Percentiles rank a stretch among this genome's conserved stretches.
phyloP scores from a whole-genome alignment of 805 yeast genomes.

The Starmerella tilneyi region DNA sequence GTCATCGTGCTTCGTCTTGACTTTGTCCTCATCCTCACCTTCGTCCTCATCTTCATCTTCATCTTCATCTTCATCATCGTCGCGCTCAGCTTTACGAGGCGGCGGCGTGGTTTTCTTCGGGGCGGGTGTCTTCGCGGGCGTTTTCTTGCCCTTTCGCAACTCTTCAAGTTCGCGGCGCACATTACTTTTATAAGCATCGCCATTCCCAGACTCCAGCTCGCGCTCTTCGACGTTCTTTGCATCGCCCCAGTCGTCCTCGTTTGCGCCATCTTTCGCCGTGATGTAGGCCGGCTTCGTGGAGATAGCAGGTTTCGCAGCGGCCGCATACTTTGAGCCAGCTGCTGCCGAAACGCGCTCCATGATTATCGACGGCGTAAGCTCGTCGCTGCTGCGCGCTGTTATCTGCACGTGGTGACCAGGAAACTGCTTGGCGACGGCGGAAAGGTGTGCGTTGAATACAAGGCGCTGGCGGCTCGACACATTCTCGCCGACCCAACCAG shows the following conservation, averaged over 20 bases:
- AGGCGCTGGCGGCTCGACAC: constrained; percentile 51
- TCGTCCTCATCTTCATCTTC: neutral
- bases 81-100: too few species aligned
- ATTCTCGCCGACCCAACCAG: constrained; percentile 93
- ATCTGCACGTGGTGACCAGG: constrained; percentile 87
- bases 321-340: constrained; percentile 89
- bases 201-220: constrained; percentile 14
- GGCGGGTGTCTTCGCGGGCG: constrained; percentile 41
- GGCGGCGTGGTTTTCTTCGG: constrained; percentile 56
- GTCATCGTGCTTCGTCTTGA: neutral
- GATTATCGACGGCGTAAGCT: constrained; percentile 68
- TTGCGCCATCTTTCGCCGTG: constrained; percentile 30
- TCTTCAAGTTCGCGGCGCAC: constrained; percentile 18
- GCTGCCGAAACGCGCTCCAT: constrained; percentile 73
- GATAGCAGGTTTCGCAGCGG: constrained; percentile 29
- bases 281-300: constrained; percentile 30
- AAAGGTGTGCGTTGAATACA: constrained; percentile 36
- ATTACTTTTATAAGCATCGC: constrained; percentile 17
- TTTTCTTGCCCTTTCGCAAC: constrained; percentile 14
- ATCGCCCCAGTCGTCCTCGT: constrained; percentile 65
- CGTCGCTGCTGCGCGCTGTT: constrained; percentile 91
- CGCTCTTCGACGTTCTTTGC: constrained; percentile 31
- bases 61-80: too few species aligned
- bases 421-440: constrained; percentile 34
- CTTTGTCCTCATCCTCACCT: neutral